phyloP scores from a whole-genome alignment of 352 stramenopile species.

The Phytophthora europaea region DNA sequence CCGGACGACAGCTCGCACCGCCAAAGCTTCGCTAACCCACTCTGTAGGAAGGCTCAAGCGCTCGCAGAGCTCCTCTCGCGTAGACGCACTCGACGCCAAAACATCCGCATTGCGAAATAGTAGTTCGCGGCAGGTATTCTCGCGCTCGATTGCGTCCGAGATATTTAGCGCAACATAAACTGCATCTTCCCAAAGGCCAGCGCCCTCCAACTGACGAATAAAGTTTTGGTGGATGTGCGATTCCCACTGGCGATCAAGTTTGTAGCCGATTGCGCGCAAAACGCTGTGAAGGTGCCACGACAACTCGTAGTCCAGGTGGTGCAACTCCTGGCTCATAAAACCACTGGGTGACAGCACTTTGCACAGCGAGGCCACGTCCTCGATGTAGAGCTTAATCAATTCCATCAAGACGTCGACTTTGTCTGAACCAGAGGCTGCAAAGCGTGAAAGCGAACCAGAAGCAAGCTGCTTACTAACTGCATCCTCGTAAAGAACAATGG shows the following conservation, averaged over 20 bases:
- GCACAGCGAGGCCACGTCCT: conserved; percentile 62
- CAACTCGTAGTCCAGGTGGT: conserved; percentile 80
- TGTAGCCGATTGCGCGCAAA: conserved; percentile 76
- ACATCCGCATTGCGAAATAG: conserved; percentile 77
- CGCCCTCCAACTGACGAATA: conserved; percentile 78
- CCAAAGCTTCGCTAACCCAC: conserved; percentile 80
- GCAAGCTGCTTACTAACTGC: conserved; percentile 56
- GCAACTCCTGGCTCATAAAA: conserved; percentile 40
- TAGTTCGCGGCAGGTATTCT: conserved; percentile 63
- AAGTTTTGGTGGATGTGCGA: conserved; percentile 88
- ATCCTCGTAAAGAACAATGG: conserved; percentile 52
- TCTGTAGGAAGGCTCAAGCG: conserved; percentile 61
- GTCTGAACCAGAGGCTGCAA: conserved; percentile 26
- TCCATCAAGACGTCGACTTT: conserved; percentile 77
- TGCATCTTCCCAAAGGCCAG: conserved; percentile 73
- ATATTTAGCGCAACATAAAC: conserved; percentile 88
- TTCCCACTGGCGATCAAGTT: conserved; percentile 79
- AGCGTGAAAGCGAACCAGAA: conserved; percentile 43
- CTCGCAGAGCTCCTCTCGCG: conserved; percentile 61
- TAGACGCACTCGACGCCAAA: conserved; percentile 43
- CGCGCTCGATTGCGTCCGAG: conserved; percentile 61
- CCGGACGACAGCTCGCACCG: conserved; percentile 58
- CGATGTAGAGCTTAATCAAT: conserved; percentile 76
- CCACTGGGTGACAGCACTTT: conserved; percentile 71
- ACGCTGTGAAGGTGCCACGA: conserved; percentile 84